A percentile compares a stretch with the other conserved stretches of the same genome.
Evolutionary conservation across 1,284 basidiomycete genomes (phyloP).

Genomic region (Leccinum fuscescens): DNA sequence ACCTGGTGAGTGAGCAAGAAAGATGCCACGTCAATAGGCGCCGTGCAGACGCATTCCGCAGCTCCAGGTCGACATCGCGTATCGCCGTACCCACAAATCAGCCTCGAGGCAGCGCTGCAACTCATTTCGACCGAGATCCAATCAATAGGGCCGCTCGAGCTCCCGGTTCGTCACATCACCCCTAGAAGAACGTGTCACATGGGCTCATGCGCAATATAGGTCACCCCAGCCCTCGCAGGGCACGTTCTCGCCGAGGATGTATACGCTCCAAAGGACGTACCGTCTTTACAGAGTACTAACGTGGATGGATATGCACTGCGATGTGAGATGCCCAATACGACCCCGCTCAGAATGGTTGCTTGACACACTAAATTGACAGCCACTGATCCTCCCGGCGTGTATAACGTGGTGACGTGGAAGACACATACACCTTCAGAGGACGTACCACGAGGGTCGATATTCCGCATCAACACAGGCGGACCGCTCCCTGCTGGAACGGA

Average conservation of each 20-base stretch:
- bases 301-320: constrained; percentile 86
- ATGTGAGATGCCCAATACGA: constrained; percentile 41
- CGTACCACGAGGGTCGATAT: constrained; percentile 56
- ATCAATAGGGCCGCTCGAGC: constrained; percentile 40
- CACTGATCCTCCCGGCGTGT: constrained; percentile 59
- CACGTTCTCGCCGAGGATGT: constrained; percentile 78
- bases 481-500: constrained; percentile 74
- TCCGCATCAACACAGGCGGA: constrained; percentile 78
- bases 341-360: not conserved
- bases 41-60: constrained; percentile 25
- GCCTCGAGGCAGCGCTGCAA: constrained; percentile 62
- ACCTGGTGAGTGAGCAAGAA: constrained; percentile 46
- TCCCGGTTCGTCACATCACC: constrained; percentile 35
- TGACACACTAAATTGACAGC: constrained; percentile 38
- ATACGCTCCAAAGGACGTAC: constrained; percentile 60
- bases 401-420: constrained; percentile 67
- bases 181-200: not conserved
- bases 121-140: constrained; percentile 54
- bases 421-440: constrained; percentile 40
- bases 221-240: constrained; percentile 56
- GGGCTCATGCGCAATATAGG: constrained; percentile 37
- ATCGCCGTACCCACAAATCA: constrained; percentile 76
- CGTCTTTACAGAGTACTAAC: constrained; percentile 67
- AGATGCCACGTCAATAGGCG: not conserved
- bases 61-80: constrained; percentile 66